Evolutionary conservation across 2,329 filamentous ascomycete genomes (phyloP).

Genomic region (Trichoderma sp.): DNA sequence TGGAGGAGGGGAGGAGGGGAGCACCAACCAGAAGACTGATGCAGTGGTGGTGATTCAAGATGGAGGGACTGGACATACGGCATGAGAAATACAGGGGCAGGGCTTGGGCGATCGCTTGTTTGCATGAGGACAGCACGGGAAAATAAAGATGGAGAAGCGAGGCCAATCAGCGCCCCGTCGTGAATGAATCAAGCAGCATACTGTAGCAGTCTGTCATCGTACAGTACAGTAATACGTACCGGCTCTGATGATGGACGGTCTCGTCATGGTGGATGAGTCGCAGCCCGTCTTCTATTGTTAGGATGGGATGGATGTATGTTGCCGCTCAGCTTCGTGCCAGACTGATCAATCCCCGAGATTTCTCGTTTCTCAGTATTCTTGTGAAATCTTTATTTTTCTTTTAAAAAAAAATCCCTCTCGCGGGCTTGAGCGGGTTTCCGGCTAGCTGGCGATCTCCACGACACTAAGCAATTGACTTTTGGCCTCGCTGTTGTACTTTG

Average conservation of each 20-base stretch:
- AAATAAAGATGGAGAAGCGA: not conserved
- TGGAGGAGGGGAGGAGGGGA: not conserved
- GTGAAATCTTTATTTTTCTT: not conserved
- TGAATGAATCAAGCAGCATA: not conserved
- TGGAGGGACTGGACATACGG: not conserved
- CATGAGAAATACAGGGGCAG: not conserved
- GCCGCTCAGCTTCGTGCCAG: not conserved
- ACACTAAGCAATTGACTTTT: not conserved
- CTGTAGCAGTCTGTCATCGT: too few relatives aligned
- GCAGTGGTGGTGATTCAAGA: not conserved
- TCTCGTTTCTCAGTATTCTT: not conserved
- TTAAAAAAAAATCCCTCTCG: not conserved
- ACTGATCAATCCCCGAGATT: not conserved
- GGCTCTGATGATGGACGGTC: constrained; percentile 61
- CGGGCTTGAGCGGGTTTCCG: not conserved
- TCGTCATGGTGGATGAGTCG: constrained; percentile 52
- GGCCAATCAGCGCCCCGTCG: not conserved
- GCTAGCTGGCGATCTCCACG: constrained; percentile 21
- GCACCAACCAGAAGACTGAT: not conserved
- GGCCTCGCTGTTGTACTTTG: too few relatives aligned
- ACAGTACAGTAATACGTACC: constrained; percentile 49
- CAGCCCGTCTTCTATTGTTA: not conserved
- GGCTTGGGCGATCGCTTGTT: not conserved
- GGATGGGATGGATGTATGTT: not conserved
- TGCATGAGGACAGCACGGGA: not conserved